Conservation (phyloP, 2,329 filamentous ascomycete species). For the Ceratocystiopsis brevicomis region DNA sequence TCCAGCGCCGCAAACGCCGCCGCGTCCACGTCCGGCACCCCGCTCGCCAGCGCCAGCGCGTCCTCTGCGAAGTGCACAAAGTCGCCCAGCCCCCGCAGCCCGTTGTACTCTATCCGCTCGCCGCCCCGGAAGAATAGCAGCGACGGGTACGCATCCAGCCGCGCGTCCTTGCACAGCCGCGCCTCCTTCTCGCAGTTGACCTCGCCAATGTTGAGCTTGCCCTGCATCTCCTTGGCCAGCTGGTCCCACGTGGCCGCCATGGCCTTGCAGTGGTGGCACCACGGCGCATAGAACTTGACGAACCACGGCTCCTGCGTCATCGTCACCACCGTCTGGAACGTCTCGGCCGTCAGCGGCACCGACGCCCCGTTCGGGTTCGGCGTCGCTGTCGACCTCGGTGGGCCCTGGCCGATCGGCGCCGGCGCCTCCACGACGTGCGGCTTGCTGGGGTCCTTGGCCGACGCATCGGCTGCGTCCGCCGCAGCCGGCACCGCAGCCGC, state of each 20-base stretch:
- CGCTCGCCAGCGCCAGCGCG: conserved; percentile 56
- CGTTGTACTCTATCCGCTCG: conserved; percentile 83
- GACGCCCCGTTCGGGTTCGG: conserved; percentile 64
- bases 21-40: conserved; percentile 65
- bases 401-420: conserved; percentile 15
- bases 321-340: conserved; percentile 70
- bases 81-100: conserved; percentile 80
- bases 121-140: conserved; percentile 83
- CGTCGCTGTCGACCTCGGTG: conserved; percentile 30
- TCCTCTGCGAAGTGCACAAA: conserved; percentile 74
- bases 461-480: not conserved
- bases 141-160: conserved; percentile 64
- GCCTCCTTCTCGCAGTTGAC: conserved; percentile 84
- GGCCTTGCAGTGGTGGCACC: conserved; percentile 90
- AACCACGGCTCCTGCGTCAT: conserved; percentile 89
- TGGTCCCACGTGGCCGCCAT: conserved; percentile 81
- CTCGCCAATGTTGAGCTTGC: conserved; percentile 77
- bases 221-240: conserved; percentile 80
- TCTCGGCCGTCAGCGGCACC: conserved; percentile 59
- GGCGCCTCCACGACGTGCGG: not conserved
- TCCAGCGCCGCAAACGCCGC: conserved; percentile 64
- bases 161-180: conserved; percentile 80
- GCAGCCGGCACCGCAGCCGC: not conserved
- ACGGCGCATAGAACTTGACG: conserved; percentile 95
- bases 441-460: too few species aligned